A percentile compares a stretch with the other conserved stretches of the same genome.
These are phyloP conservation scores for Arachis hypogaea DNA, from an alignment of 306 rosid genomes.

Conservation along the genomic window DNA sequence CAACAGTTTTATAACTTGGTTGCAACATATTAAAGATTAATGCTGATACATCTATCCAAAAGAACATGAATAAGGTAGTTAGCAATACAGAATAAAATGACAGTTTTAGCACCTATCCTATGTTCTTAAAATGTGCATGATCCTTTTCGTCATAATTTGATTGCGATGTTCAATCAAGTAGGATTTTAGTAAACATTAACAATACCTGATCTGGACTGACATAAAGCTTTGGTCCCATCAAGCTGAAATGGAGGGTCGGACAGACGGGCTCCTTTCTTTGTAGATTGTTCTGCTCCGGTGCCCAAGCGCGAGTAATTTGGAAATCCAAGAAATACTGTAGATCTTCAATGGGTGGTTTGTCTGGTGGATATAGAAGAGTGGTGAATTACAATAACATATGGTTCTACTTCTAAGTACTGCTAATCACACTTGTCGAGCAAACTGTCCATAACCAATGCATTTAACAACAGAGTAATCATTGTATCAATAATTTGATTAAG, in stretches of 20 bases:
- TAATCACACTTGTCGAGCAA: constrained; percentile 7
- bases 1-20: neutral
- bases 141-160: constrained; percentile 33
- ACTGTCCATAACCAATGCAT: constrained; percentile 20
- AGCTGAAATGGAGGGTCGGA: constrained; percentile 84
- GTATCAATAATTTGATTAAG: constrained; percentile 26
- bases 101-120: constrained; percentile 15
- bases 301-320: constrained; percentile 90
- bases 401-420: neutral
- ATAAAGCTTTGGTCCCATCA: constrained; percentile 97
- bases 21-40: neutral
- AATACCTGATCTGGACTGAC: constrained; percentile 95
- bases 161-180: constrained; percentile 23
- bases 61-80: constrained; percentile 5
- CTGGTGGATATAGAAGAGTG: constrained; percentile 49
- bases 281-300: constrained; percentile 81
- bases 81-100: constrained; percentile 2
- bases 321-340: constrained; percentile 95
- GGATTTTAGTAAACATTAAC: constrained; percentile 9
- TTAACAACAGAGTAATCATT: constrained; percentile 4
- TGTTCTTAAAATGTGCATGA: constrained; percentile 2
- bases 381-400: neutral
- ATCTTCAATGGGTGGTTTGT: constrained; percentile 96
- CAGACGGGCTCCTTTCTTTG: constrained; percentile 97
- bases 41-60: constrained; percentile 1